A percentile compares a stretch with the other conserved stretches of the same genome.
Evolutionary conservation across 129 eudicot species (phyloP).

Genomic region (Glebionis coronaria): DNA sequence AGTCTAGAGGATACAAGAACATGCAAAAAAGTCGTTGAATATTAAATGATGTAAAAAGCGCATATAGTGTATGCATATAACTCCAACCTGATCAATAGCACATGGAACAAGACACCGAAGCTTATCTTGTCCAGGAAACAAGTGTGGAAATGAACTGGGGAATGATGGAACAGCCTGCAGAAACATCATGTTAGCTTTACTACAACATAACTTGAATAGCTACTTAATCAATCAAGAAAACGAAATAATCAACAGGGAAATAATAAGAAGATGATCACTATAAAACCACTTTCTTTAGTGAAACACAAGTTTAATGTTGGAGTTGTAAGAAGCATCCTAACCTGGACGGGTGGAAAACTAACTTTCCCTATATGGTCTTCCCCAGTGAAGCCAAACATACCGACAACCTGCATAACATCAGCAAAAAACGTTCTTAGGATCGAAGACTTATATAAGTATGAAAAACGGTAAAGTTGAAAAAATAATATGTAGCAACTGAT

Average conservation of each 20-base stretch:
- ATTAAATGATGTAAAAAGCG: background rate
- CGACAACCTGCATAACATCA: slow-evolving; percentile 61
- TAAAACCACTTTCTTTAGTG: no score
- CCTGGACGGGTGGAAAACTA: slow-evolving; percentile 92
- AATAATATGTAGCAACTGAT: background rate
- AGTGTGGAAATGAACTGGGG: slow-evolving; percentile 94
- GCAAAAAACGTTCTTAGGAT: slow-evolving; percentile 5
- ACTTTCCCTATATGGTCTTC: slow-evolving; percentile 96
- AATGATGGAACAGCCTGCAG: slow-evolving; percentile 93
- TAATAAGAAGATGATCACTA: no score
- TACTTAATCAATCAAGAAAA: no score
- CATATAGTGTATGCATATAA: background rate
- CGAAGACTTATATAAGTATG: no score
- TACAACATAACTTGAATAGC: background rate
- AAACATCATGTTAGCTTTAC: slow-evolving; percentile 10
- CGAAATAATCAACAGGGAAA: no score
- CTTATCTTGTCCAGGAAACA: slow-evolving; percentile 74
- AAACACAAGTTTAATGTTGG: no score
- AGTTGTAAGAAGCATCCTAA: slow-evolving; percentile 16
- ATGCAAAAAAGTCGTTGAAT: background rate
- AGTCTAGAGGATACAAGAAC: no score
- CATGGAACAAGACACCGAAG: slow-evolving; percentile 92
- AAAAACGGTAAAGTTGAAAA: background rate
- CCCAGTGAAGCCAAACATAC: slow-evolving; percentile 86
- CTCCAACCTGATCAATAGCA: slow-evolving; percentile 93